Evolutionary conservation across 2,329 filamentous ascomycete species (phyloP).

Genomic region (Fusarium liriodendri): DNA sequence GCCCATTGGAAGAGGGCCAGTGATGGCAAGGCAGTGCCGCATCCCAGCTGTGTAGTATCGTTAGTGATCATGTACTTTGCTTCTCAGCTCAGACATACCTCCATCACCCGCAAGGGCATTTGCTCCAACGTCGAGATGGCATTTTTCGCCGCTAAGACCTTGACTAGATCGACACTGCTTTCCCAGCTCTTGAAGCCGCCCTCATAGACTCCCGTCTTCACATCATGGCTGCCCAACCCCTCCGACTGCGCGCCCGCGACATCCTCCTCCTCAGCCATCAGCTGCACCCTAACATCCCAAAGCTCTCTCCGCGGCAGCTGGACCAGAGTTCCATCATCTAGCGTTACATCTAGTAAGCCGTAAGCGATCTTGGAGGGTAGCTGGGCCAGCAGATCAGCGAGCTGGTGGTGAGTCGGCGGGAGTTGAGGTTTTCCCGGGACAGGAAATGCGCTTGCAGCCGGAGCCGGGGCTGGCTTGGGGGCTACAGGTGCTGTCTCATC

Average conservation of each 20-base stretch:
- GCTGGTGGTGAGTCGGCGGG: constrained; percentile 62
- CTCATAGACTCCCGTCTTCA: constrained; percentile 85
- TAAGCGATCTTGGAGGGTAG: constrained; percentile 83
- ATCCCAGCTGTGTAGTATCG: constrained; percentile 70
- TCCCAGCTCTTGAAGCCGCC: constrained; percentile 93
- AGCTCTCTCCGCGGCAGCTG: constrained; percentile 78
- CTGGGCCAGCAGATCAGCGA: constrained; percentile 62
- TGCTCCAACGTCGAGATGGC: constrained; percentile 48
- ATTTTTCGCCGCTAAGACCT: constrained; percentile 65
- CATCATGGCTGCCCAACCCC: constrained; percentile 75
- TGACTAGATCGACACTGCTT: constrained; percentile 83
- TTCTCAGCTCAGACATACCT: constrained; percentile 57
- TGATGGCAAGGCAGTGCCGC: constrained; percentile 80
- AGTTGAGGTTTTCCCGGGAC: constrained; percentile 71
- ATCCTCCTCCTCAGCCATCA: constrained; percentile 78
- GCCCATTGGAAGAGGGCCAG: constrained; percentile 76
- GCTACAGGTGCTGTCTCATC: constrained; percentile 47
- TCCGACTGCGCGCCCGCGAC: constrained; percentile 50
- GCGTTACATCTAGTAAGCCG: constrained; percentile 67
- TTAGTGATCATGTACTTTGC: constrained; percentile 22
- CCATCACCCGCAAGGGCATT: constrained; percentile 59
- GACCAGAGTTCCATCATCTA: constrained; percentile 64
- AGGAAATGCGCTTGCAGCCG: constrained; percentile 63
- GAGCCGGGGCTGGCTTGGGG: constrained; percentile 36
- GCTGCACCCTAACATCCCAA: constrained; percentile 83